Evolutionary conservation across 2,329 filamentous ascomycete genomes (phyloP), one percentile per base, ranked within the genome.

Genomic region (Exophiala bonariae): DNA sequence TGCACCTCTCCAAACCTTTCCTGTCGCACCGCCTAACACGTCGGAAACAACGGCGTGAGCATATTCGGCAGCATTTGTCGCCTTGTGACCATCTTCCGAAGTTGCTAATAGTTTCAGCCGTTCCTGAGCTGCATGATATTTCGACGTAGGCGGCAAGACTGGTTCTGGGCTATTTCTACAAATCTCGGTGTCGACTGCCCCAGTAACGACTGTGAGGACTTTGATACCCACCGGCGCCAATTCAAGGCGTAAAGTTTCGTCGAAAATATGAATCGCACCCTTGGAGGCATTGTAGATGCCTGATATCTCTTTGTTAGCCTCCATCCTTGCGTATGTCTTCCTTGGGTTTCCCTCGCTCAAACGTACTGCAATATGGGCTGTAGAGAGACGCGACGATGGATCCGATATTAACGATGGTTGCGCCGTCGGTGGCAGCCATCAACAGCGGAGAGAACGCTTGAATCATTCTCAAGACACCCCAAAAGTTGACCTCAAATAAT

Each of bases 181-280:
- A 53, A 83, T 81, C 22, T 77, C 78, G 33, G 72, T 77, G 59
- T 77, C 73, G 20, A 84, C 79, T 7, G 80, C 79, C 7, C 81
- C 81, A 2, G 81, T 83, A 3, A 83, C 68, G 23, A 78, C 67
- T 3, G 77, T 74, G 42, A 72, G 73, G 19, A 81, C 73, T 30
- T 71, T 67, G 47, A 77, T 71, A 8, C 73, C 75, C 36, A 51
- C 71, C 14, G 57, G 57, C 4, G 49, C 52, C 17, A 49, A 20
- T 19, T 50, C 46, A 14, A 82, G 72, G n/a, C 80, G 72, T 34
- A 82, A 62, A 0, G 78, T 79, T 49, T 82, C 73, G 46, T 72
- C 76, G 61, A 78, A 83, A 1, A 72, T 67, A 59, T 82, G 78
- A 17, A 83, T 59, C 1, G 80, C 80, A 0, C 78, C 80, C 61